Evolutionary conservation across 176 grass and related monocot species (phyloP), one percentile per base, ranked within the genome.

Genomic region (Chloris gayana): DNA sequence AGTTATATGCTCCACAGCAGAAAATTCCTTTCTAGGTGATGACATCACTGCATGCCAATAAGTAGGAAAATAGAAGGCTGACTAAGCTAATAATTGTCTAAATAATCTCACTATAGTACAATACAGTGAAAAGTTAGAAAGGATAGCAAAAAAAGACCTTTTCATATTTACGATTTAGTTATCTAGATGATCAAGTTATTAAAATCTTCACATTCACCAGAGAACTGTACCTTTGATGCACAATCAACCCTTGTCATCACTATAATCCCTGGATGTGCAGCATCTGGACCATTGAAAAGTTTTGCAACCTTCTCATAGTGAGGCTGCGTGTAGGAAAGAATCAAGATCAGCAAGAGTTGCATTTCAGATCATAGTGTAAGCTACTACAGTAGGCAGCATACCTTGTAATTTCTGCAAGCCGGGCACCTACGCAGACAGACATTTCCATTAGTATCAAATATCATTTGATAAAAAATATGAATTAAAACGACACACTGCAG

Each of bases 401-500:
- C 96, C 92, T 99, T 99, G 79, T 93, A 99, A 84, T 99, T 99
- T 89, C 96, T 95, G 80, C 96, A 99, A 63, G 96, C 96, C 69
- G 96, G 96, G 72, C 96, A 99, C 96, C 96, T 99, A 80, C 25
- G 21, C 15, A 89, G 64, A 72, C 12, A 73, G 17, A 13, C 35
- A 88, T 58, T 80, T 72, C 29, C 54, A 53, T 82, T 53, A 83
- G 66, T 68, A 81, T 13, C 47, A 63, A 80, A n/a, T n/a, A n/a
- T n/a, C n/a, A n/a, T n/a, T 64, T 58, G 39, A 86, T 77, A 26
- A 65, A 86, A 26, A 65, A 64, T n/a, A 83, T 0, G 9, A 54
- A 74, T 53, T 37, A 7, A 70, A 26, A 35, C 60, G 58, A 53
- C 19, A 33, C 31, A 26, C 33, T 22, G 14, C 12, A 0, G 14